Evolutionary conservation across 495 filamentous ascomycete species (phyloP).

Genomic region (Xeromyces bisporus): DNA sequence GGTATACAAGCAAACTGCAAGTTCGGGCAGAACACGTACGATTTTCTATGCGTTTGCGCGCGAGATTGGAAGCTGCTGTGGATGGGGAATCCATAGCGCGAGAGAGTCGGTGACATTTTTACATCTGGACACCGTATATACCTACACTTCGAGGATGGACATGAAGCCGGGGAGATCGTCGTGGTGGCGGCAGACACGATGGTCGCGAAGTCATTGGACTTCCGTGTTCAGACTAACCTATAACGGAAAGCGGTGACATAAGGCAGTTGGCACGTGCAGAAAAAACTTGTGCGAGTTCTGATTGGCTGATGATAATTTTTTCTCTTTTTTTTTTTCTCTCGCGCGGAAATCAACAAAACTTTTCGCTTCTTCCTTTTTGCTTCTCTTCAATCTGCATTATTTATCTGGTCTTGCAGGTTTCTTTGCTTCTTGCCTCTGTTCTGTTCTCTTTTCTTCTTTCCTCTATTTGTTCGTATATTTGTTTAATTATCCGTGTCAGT

Average conservation of each 20-base stretch:
- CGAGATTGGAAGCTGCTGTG: constrained; percentile 54
- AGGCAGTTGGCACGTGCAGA: too few relatives aligned
- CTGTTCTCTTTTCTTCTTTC: constrained; percentile 13
- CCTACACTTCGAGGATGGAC: neutral
- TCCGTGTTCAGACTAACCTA: neutral
- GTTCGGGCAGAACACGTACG: constrained; percentile 31
- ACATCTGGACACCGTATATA: too few relatives aligned
- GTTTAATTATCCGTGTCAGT: too few relatives aligned
- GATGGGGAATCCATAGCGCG: constrained; percentile 63
- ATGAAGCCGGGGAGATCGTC: neutral
- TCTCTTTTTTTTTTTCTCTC: constrained; percentile 1
- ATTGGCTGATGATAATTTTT: constrained; percentile 5
- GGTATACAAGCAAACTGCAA: constrained; percentile 1
- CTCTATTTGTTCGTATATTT: constrained; percentile 6
- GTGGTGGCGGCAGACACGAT: neutral
- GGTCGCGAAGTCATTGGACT: neutral
- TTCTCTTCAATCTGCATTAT: constrained; percentile 7
- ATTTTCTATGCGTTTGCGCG: constrained; percentile 70
- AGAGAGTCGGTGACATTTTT: constrained; percentile 3
- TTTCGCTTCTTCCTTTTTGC: constrained; percentile 9
- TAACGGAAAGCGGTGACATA: neutral
- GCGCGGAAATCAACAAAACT: constrained; percentile 4
- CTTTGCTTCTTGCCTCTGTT: constrained; percentile 10
- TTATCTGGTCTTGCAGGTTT: constrained; percentile 7
- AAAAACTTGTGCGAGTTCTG: too few relatives aligned